A percentile compares a stretch with the other conserved stretches of the same genome.
These are phyloP conservation scores for Raddia guianensis DNA, from an alignment of 176 grass and related monocot species.

Conservation along the genomic window DNA sequence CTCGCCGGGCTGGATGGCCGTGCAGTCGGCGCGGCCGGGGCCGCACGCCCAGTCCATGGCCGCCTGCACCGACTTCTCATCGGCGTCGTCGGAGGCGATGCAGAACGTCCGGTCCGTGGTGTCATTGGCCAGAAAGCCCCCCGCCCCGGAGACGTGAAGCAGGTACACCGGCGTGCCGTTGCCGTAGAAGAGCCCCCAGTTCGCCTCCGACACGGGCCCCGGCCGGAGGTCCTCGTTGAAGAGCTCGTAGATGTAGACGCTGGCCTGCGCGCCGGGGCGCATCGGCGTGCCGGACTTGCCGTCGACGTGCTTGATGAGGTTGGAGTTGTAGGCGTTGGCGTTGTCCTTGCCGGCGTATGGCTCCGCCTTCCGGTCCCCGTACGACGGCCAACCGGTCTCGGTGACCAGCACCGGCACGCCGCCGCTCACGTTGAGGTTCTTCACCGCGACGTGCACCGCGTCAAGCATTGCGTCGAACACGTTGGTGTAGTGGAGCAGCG, in stretches of 20 bases:
- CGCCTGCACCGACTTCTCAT: constrained; percentile 83
- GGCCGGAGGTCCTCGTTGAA: constrained; percentile 94
- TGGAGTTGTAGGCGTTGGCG: constrained; percentile 83
- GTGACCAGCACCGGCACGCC: constrained; percentile 64
- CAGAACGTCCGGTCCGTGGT: constrained; percentile 91
- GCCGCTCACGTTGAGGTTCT: constrained; percentile 59
- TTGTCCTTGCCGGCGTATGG: constrained; percentile 80
- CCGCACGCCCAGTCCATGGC: constrained; percentile 98
- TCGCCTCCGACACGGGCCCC: constrained; percentile 82
- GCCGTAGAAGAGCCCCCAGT: constrained; percentile 95
- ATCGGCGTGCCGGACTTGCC: constrained; percentile 82
- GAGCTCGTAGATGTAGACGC: constrained; percentile 90
- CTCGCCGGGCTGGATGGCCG: constrained; percentile 81
- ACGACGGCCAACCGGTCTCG: constrained; percentile 92
- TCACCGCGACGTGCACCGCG: constrained; percentile 72
- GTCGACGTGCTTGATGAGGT: constrained; percentile 81
- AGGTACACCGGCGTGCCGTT: constrained; percentile 93
- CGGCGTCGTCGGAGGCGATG: constrained; percentile 77
- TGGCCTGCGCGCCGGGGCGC: constrained; percentile 61
- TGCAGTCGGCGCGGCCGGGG: constrained; percentile 78
- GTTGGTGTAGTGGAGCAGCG: constrained; percentile 95
- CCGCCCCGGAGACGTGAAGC: constrained; percentile 66
- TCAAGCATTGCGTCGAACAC: constrained; percentile 96
- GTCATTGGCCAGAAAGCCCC: constrained; percentile 85
- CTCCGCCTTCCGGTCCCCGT: constrained; percentile 65